Evolutionary conservation across 495 filamentous ascomycete genomes (phyloP).

Genomic region (Letharia columbiana): DNA sequence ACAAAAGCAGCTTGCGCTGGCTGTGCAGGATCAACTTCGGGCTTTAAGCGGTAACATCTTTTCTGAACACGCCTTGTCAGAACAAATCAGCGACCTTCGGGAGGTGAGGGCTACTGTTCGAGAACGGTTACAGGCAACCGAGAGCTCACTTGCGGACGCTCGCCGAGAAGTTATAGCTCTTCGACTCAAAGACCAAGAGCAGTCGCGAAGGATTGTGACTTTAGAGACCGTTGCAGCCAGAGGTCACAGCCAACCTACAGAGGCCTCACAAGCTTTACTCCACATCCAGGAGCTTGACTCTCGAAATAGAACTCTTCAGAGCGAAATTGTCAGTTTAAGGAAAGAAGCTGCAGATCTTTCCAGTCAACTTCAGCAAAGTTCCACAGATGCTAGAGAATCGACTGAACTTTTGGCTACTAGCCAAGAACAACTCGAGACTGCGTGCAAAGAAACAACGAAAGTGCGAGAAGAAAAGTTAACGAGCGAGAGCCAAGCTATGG

Average conservation of each 20-base stretch:
- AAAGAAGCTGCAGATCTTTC: slow-evolving; percentile 11
- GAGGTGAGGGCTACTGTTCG: slow-evolving; percentile 22
- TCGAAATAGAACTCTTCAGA: slow-evolving; percentile 10
- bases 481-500: slow-evolving; percentile 3
- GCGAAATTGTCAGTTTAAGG: not conserved
- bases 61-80: slow-evolving; percentile 11
- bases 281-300: slow-evolving; percentile 22
- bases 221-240: slow-evolving; percentile 13
- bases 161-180: slow-evolving; percentile 11
- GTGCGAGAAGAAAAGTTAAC: slow-evolving; percentile 6
- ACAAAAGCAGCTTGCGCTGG: slow-evolving; percentile 12
- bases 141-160: slow-evolving; percentile 16
- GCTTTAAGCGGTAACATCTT: slow-evolving; percentile 9
- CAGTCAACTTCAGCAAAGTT: slow-evolving; percentile 4
- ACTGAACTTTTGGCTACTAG: not conserved
- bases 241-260: slow-evolving; percentile 1
- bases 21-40: slow-evolving; percentile 16
- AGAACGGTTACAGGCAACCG: slow-evolving; percentile 20
- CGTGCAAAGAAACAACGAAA: not conserved
- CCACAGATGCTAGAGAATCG: not conserved
- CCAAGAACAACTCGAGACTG: slow-evolving; percentile 11
- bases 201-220: slow-evolving; percentile 10
- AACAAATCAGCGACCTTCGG: slow-evolving; percentile 23
- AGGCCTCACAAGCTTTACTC: slow-evolving; percentile 9
- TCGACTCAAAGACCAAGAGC: slow-evolving; percentile 10